Conservation (phyloP, 164 flowering plant genomes). For the Buxus sempervirens region DNA sequence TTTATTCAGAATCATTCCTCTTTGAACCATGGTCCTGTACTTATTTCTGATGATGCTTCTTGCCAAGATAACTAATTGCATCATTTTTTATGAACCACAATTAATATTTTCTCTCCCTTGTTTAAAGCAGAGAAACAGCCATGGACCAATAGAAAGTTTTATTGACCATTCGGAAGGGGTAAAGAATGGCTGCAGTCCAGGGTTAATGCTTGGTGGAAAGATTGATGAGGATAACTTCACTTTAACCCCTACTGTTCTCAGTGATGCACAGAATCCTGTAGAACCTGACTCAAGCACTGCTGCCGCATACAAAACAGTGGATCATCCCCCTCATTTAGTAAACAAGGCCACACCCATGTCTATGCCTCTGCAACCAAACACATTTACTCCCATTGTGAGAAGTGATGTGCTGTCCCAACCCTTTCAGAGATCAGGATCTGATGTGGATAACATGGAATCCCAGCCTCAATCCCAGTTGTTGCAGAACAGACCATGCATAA, state of each 20-base stretch:
- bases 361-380: conserved; percentile 29
- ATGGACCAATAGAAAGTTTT: conserved; percentile 59
- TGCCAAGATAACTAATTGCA: background rate
- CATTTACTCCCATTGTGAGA: conserved; percentile 27
- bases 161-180: conserved; percentile 45
- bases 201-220: conserved; percentile 48
- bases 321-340: conserved; percentile 40
- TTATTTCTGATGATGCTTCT: background rate
- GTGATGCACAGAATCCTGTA: conserved; percentile 39
- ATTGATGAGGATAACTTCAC: conserved; percentile 50
- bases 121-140: conserved; percentile 67
- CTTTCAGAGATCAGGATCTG: conserved; percentile 32
- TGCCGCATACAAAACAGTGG: conserved; percentile 36
- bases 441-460: conserved; percentile 24
- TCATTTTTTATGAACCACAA: background rate
- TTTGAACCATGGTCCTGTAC: background rate
- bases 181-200: conserved; percentile 54
- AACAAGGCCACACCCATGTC: conserved; percentile 41
- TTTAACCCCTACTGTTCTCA: conserved; percentile 40
- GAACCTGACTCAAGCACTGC: conserved; percentile 45
- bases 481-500: conserved; percentile 29
- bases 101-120: background rate
- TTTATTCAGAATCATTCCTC: no score
- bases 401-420: conserved; percentile 40
- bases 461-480: conserved; percentile 19